phyloP scores from a whole-genome alignment of 805 yeast genomes.

The Teunomyces panamensis region DNA sequence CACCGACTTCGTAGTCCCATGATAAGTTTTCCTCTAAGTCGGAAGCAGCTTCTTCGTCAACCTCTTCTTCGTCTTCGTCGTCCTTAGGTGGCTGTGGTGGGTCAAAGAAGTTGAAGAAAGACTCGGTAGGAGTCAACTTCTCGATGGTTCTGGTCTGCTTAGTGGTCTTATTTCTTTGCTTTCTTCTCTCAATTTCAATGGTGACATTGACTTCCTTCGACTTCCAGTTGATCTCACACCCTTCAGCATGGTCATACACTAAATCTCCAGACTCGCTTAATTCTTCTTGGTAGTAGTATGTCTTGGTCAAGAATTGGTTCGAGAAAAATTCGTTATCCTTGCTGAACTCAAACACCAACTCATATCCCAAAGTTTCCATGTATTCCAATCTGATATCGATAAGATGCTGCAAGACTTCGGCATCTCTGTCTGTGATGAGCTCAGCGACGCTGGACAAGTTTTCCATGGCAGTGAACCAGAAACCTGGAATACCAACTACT shows the following conservation, averaged over 20 bases:
- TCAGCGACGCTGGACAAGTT: conserved; percentile 80
- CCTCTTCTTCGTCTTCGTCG: conserved; percentile 51
- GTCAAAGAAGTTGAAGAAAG: conserved; percentile 92
- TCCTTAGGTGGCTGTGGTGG: conserved; percentile 79
- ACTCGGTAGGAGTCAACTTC: conserved; percentile 89
- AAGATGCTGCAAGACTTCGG: conserved; percentile 71
- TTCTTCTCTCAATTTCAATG: conserved; percentile 84
- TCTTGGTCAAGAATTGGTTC: conserved; percentile 71
- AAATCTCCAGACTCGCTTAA: conserved; percentile 94
- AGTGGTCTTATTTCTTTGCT: conserved; percentile 95
- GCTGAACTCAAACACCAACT: conserved; percentile 75
- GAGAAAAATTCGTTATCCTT: conserved; percentile 68
- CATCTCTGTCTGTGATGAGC: conserved; percentile 84
- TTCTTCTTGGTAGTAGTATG: conserved; percentile 91
- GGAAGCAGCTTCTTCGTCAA: conserved; percentile 47
- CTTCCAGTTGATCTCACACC: conserved; percentile 80
- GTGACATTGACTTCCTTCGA: conserved; percentile 81
- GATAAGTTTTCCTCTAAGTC: conserved; percentile 74
- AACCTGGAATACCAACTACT: conserved; percentile 80
- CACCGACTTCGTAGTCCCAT: conserved; percentile 92
- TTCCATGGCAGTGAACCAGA: conserved; percentile 95
- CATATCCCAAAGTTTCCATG: conserved; percentile 83
- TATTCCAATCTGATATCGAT: conserved; percentile 75
- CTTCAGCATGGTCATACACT: conserved; percentile 96
- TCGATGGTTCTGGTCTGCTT: conserved; percentile 95